Base-by-base conservation (phyloP, 2,329 filamentous ascomycete genomes). In the Neopestalotiopsis sp. region DNA sequence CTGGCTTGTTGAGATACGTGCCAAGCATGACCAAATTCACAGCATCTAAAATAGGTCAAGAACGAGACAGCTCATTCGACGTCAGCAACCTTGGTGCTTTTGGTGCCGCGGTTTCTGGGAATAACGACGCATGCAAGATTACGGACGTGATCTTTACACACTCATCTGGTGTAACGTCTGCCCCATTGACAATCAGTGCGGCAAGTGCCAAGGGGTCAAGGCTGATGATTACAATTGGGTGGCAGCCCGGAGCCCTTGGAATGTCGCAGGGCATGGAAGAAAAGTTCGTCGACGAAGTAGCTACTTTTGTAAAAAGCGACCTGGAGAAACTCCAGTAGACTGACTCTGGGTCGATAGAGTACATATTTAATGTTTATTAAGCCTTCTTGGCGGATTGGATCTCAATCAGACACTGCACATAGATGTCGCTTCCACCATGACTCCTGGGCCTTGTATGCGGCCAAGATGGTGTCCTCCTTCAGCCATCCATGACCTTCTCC, bases 41-140 rank as follows among this genome's bases (percentile, higher is more conserved):
- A 17, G 14, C 45, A 28, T 45, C 64, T 3, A 57, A 66, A 6
- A 66, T 66, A 32, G 64, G 64, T 2, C 20, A 66, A 58, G 32
- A 66, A 17, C 64, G 64, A n/a, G 64, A 66, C 9, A 57, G 45
- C 7, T 66, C 64, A 7, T 66, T 28, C n/a, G 45, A 57, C 13
- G 24, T 66, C 45, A 66, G 64, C 32, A 66, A 66, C 49, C 9
- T 66, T 2, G 64, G 64, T 12, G 49, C 64, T 7, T 66, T 66
- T 20, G 49, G 38, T 9, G 1, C 64, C 20, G n/a, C 30, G 3
- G 40, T 24, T 0, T 17, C 49, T 14, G 6, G n/a, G 40, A 38
- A 28, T 24, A 10, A 38, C 10, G 13, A 14, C 10, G n/a, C 9
- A 12, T 65, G 42, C 42, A 17, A n/a, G 12, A 65, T 65, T 24